A percentile compares a stretch with the other conserved stretches of the same genome.
These are phyloP conservation scores for Rhodosporidiobolus odoratus DNA, from an alignment of 768 basidiomycete genomes.

Conservation along the genomic window DNA sequence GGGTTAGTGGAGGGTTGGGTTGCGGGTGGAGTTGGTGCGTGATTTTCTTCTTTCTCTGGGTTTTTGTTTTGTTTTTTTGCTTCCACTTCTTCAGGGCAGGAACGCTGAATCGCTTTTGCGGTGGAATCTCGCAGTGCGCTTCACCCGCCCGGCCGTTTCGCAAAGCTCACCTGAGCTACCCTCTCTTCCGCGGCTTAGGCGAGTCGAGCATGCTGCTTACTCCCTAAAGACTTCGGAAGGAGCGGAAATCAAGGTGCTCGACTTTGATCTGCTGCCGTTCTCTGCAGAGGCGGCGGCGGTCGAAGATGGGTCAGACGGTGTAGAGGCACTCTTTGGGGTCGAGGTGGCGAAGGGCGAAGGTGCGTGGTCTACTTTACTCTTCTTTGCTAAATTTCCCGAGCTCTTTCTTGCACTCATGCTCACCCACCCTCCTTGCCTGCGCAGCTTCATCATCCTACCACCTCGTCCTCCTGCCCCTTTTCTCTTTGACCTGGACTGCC, in stretches of 20 bases:
- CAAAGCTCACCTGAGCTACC: neutral
- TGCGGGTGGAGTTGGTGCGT: neutral
- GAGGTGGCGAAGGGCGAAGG: neutral
- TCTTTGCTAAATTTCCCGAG: neutral
- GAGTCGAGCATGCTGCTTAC: neutral
- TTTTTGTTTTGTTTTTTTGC: neutral
- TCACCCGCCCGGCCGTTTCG: neutral
- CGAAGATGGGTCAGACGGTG: neutral
- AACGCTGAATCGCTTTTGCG: too few species aligned
- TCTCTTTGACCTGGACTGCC: neutral
- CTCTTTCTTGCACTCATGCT: neutral
- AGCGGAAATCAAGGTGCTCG: neutral
- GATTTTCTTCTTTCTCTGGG: neutral
- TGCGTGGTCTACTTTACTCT: neutral
- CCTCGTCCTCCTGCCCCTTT: neutral
- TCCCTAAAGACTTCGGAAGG: neutral
- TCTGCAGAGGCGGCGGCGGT: neutral
- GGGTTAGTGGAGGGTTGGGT: neutral
- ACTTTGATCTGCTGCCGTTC: neutral
- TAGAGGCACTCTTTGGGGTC: neutral
- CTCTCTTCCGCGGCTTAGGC: neutral
- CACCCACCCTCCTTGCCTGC: neutral
- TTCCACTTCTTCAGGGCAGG: neutral
- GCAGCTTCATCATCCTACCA: neutral
- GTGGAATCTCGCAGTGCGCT: neutral